Evolutionary conservation across 108 stramenopile genomes (phyloP), one percentile per base, ranked within the genome.

Genomic region (Cylindrotheca closterium): DNA sequence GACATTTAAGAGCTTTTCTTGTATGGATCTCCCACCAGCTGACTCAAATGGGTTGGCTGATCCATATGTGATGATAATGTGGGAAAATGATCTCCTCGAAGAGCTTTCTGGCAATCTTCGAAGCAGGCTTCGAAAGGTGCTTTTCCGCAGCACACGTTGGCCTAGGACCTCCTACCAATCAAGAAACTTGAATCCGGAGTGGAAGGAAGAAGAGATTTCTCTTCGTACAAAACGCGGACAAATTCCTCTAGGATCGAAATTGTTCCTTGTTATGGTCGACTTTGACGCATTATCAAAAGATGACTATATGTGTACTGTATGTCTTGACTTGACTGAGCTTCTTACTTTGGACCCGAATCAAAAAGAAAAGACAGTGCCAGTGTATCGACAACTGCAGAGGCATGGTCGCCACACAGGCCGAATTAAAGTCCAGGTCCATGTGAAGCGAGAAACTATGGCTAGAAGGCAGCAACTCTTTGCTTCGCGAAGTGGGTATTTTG

Each of bases 41-140:
- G 80, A 84, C 47, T 47, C 61, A 26, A 47, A 53, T 18, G 81
- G 82, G 2, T 28, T 69, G 25, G 56, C 78, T 30, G 89, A 86
- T 56, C 85, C 89, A 8, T 90, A 82, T 58, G 51, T 90, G 21
- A 51, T 72, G 34, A 71, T 89, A 23, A 37, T 77, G 7, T 81
- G 83, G 23, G 80, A 79, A 29, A 33, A 58, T 58, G 34, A 71
- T 55, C 26, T 59, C 49, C 50, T 51, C n/a, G 23, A 75, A 68
- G 67, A 68, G 49, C 10, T 42, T 15, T 10, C 7, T 15, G 15
- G 7, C 37, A 42, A 42, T 15, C 15, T 42, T 15, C 7, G 10
- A 15, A 15, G 10, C 37, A 42, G 15, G 37, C 34, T 59, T 47
- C 34, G 78, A 72, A 22, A 54, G 27, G 27, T 70, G 60, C 26